Evolutionary conservation across 2,329 filamentous ascomycete genomes (phyloP), one percentile per base, ranked within the genome.

Genomic region (Xylaria arbuscula): DNA sequence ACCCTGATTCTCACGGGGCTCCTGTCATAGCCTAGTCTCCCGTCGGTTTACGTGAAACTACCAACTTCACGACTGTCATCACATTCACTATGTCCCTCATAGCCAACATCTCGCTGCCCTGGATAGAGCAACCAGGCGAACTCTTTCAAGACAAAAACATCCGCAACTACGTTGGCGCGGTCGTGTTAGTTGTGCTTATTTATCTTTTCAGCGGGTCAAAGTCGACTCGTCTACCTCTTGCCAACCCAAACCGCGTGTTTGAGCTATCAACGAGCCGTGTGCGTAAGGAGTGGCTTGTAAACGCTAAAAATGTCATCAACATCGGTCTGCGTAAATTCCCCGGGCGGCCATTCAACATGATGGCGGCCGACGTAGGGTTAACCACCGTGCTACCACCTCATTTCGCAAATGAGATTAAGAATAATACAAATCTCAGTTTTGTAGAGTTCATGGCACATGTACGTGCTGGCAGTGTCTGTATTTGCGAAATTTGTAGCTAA

Each of bases 371-470:
- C 48, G 48, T 51, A n/a, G 48, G 48, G 10, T 28, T 51, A 17
- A 51, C 48, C 3, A 51, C 48, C 22, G 48, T 51, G 10, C 48
- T 51, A 19, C 48, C 48, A 5, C 48, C 48, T 32, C 19, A 32
- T 28, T 51, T 51, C 48, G 48, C 48, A 32, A 51, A 51, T 28
- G 48, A 51, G 48, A 51, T 51, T 8, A 51, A 32, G 24, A 51
- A 51, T 51, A 51, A 51, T 32, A 22, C 9, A 1, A 22, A 51
- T 28, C 24, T 51, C 13, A 51, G 48, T 19, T 51, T 51, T 32
- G 48, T 51, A 24, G 48, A 51, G 48, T 51, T 51, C 11, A 51
- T 51, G 48, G 48, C 48, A 8, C 48, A 51, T 28, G 48, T 51
- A 28, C 48, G 48, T 32, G 7, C n/a, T 28, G 48, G 4, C 22